Evolutionary conservation across 1,284 basidiomycete species (phyloP).

Genomic region (Ustilago tritici): DNA sequence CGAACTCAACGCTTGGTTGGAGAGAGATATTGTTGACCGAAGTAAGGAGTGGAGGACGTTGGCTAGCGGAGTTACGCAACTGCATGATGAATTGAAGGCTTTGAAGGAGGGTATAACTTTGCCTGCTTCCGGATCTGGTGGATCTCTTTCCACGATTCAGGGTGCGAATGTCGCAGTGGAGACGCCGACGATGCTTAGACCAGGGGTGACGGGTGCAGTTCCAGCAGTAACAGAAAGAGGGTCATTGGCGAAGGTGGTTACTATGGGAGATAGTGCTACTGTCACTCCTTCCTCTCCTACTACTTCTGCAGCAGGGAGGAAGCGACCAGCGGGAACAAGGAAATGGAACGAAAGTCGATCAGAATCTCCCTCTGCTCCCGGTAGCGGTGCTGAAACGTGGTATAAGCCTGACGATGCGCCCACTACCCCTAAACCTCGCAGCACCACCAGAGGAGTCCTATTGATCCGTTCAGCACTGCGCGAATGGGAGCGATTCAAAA

Average conservation of each 20-base stretch:
- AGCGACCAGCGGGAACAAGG: slow-evolving; percentile 25
- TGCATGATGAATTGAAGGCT: slow-evolving; percentile 55
- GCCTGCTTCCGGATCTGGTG: neutral
- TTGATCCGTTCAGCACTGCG: slow-evolving; percentile 46
- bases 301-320: slow-evolving; percentile 9
- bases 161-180: slow-evolving; percentile 8
- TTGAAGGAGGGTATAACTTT: slow-evolving; percentile 39
- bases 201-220: slow-evolving; percentile 22
- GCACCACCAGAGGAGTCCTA: slow-evolving; percentile 43
- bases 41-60: slow-evolving; percentile 61
- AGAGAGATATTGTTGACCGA: slow-evolving; percentile 58
- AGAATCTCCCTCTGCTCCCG: slow-evolving; percentile 20
- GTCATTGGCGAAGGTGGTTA: slow-evolving; percentile 7
- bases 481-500: slow-evolving; percentile 59
- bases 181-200: slow-evolving; percentile 25
- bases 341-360: slow-evolving; percentile 40
- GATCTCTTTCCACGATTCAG: neutral
- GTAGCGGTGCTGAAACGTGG: slow-evolving; percentile 20
- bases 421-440: slow-evolving; percentile 27
- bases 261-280: slow-evolving; percentile 30
- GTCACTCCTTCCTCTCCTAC: slow-evolving; percentile 13
- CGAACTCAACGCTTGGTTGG: slow-evolving; percentile 64
- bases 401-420: slow-evolving; percentile 37
- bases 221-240: slow-evolving; percentile 32
- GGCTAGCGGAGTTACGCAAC: slow-evolving; percentile 54